Conservation (phyloP, 192 early-diverging fungal species). For the Spizellomyces punctatus region DNA sequence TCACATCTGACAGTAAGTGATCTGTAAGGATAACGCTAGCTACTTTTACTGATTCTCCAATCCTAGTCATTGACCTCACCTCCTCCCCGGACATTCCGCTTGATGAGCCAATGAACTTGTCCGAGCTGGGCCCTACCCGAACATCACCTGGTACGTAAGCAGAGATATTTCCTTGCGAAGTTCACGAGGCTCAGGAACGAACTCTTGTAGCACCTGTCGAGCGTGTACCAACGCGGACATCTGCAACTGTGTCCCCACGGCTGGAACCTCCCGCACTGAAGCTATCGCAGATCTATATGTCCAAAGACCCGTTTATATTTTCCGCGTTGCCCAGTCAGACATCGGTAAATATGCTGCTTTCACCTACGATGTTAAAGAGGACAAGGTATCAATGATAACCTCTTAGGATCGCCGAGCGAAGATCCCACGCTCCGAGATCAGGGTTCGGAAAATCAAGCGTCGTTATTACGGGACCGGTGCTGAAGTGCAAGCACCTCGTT, state of each 20-base stretch:
- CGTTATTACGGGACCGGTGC: not conserved
- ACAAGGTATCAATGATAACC: not conserved
- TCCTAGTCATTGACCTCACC: too few species aligned
- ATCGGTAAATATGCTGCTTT: not conserved
- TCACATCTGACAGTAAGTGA: too few species aligned
- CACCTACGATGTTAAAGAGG: not conserved
- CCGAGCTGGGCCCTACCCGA: not conserved
- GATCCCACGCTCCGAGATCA: too few species aligned
- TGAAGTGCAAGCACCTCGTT: not conserved
- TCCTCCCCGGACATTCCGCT: not conserved
- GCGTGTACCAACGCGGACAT: not conserved
- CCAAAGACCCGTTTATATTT: slow-evolving; percentile 1
- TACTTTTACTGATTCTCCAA: too few species aligned
- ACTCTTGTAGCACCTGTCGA: not conserved
- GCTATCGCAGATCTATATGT: not conserved
- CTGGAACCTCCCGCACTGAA: not conserved
- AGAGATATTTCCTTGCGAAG: not conserved
- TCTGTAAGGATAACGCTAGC: too few species aligned
- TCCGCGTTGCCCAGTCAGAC: not conserved
- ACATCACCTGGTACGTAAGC: too few species aligned
- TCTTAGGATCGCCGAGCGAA: too few species aligned
- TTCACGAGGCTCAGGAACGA: not conserved
- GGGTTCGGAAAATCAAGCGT: not conserved
- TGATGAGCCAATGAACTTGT: not conserved
- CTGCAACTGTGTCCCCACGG: not conserved